phyloP scores from a whole-genome alignment of 2,329 filamentous ascomycete genomes.

The Gremmenia infestans region DNA sequence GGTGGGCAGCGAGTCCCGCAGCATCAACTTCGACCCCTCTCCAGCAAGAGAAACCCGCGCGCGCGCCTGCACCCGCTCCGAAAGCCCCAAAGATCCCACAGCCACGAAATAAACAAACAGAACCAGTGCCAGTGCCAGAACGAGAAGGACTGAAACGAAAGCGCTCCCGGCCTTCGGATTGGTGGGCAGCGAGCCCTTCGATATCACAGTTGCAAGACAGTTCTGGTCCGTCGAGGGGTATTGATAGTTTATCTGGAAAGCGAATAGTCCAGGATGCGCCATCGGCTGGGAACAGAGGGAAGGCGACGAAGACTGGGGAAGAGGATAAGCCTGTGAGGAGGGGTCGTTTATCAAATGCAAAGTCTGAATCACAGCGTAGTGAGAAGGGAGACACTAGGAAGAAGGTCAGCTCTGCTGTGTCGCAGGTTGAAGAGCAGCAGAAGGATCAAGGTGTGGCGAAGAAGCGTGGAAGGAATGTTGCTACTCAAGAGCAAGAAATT shows the following conservation, averaged over 20 bases:
- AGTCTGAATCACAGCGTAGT: neutral
- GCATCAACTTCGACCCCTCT: constrained; percentile 5
- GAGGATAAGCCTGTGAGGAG: neutral
- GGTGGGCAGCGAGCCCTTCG: constrained; percentile 10
- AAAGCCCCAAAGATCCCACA: neutral
- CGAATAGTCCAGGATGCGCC: neutral
- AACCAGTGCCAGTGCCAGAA: too few relatives aligned
- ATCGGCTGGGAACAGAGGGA: constrained; percentile 6
- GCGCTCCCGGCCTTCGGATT: constrained; percentile 9
- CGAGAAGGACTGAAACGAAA: constrained; percentile 8
- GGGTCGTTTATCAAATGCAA: neutral
- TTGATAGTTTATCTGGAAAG: neutral
- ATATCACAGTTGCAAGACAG: neutral
- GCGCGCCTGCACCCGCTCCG: neutral
- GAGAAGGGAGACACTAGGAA: neutral
- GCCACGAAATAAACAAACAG: neutral
- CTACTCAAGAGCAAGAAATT: neutral
- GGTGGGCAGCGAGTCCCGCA: constrained; percentile 21
- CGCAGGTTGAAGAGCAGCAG: neutral
- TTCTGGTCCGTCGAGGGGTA: neutral
- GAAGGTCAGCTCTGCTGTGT: neutral
- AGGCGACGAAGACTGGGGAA: neutral
- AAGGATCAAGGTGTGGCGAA: too few relatives aligned
- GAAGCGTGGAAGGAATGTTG: neutral
- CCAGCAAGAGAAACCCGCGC: constrained; percentile 6